Evolutionary conservation across 2,329 filamentous ascomycete species (phyloP).

Genomic region (Xylariaceae sp.): DNA sequence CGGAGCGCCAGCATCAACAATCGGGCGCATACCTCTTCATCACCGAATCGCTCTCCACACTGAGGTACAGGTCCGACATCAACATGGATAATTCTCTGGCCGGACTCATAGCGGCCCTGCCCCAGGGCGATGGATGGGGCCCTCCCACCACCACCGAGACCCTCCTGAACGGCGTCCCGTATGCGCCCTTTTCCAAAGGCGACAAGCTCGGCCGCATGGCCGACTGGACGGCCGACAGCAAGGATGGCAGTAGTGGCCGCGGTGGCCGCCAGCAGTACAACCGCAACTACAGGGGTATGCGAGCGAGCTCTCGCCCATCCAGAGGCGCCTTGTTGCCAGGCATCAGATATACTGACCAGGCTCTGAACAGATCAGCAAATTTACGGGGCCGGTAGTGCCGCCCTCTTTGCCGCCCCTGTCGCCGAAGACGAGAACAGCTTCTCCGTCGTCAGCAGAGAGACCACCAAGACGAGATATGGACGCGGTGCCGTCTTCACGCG

Average conservation of each 20-base stretch:
- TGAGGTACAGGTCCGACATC: no score
- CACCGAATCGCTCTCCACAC: no score
- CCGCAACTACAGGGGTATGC: conserved; percentile 80
- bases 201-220: conserved; percentile 99
- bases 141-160: conserved; percentile 76
- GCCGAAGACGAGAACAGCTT: conserved; percentile 96
- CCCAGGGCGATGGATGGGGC: conserved; percentile 78
- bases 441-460: conserved; percentile 94
- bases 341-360: conserved; percentile 12
- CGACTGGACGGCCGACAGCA: conserved; percentile 91
- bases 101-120: conserved; percentile 63
- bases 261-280: conserved; percentile 84
- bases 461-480: conserved; percentile 77
- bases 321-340: not conserved
- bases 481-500: conserved; percentile 88
- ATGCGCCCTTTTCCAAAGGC: conserved; percentile 96
- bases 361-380: conserved; percentile 74
- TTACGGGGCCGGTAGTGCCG: conserved; percentile 82
- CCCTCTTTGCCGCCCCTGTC: conserved; percentile 80
- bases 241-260: conserved; percentile 64
- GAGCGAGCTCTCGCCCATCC: not conserved
- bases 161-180: conserved; percentile 88
- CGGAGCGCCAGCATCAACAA: no score
- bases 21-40: no score
- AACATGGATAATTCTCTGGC: conserved; percentile 30